Base-by-base conservation (phyloP, 306 rosid genomes). In the Phaseolus lunatus region DNA sequence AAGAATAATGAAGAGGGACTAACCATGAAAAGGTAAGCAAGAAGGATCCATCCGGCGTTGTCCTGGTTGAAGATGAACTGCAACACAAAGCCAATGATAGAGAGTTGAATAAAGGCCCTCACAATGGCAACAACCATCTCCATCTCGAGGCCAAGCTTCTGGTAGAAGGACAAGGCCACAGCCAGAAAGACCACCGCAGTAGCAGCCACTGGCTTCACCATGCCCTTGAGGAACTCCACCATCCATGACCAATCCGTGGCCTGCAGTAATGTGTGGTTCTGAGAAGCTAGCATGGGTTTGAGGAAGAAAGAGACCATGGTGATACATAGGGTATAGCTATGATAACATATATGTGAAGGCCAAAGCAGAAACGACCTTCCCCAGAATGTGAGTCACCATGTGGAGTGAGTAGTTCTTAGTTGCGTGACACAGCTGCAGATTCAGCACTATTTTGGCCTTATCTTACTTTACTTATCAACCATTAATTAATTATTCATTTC, bases 21-120 rank as follows among this genome's bases (percentile, higher is more conserved):
- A 11, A 95, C 99, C 97, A 95, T 95, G 86, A 95, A 95, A 70
- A 95, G 91, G 73, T 92, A 95, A 8, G 97, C 99, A 3, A 95
- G 85, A 41, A 92, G 27, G 87, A 95, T 95, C 99, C 99, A 92
- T 53, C 78, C 69, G 0, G 52, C 71, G 79, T 89, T 90, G 0
- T 90, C 76, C 24, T 84, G 88, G 61, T 57, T 87, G 88, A 95
- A 95, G 31, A 95, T 95, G 91, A 92, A 95, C 85, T 92, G 89
- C 59, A 95, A 75, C 14, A 95, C 97, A 41, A 92, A 95, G 16
- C 99, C 99, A 78, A 95, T 95, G 22, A 92, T 64, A 26, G 99
- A 90, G 37, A 95, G 96, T 78, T 95, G 99, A 67, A 92, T 0
- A 84, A 95, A 95, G 0, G 99, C 93, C 69, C 99, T 90, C 15